Conservation (phyloP, 768 basidiomycete genomes). For the Saitozyma podzolica region DNA sequence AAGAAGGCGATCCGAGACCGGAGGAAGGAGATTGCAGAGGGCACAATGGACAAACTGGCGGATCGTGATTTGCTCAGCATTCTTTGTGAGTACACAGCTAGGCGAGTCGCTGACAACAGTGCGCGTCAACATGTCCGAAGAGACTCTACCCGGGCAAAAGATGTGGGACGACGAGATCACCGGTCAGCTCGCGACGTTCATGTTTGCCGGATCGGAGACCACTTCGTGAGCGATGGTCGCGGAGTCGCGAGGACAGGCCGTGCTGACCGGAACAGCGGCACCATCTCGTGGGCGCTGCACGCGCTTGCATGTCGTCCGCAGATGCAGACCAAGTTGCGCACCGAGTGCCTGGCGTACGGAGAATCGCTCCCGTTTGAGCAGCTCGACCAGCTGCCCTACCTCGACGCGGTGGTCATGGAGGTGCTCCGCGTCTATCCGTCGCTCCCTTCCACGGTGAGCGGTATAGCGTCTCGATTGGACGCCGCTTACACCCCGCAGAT, state of each 20-base stretch:
- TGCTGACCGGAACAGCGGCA: constrained; percentile 12
- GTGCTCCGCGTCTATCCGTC: constrained; percentile 26
- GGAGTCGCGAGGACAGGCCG: not conserved
- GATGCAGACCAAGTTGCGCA: constrained; percentile 18
- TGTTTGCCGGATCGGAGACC: constrained; percentile 36
- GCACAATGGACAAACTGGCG: constrained; percentile 19
- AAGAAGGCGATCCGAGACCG: constrained; percentile 15
- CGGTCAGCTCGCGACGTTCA: constrained; percentile 29
- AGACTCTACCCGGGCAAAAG: constrained; percentile 17
- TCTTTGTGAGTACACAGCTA: constrained; percentile 19
- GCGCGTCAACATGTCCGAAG: constrained; percentile 20
- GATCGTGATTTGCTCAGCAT: constrained; percentile 25
- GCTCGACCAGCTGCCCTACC: constrained; percentile 26
- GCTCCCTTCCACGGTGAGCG: constrained; percentile 22
- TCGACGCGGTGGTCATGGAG: constrained; percentile 31
- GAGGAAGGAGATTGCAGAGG: constrained; percentile 19
- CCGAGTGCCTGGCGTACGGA: constrained; percentile 22
- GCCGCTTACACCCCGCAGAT: constrained; percentile 11
- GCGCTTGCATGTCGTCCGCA: constrained; percentile 16
- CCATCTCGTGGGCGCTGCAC: constrained; percentile 22
- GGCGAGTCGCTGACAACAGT: constrained; percentile 8
- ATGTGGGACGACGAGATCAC: constrained; percentile 27
- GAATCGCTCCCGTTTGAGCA: constrained; percentile 25
- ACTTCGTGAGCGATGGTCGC: constrained; percentile 19
- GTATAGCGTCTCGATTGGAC: no score